phyloP scores from a whole-genome alignment of 495 filamentous ascomycete species.

The Penicillium roqueforti region DNA sequence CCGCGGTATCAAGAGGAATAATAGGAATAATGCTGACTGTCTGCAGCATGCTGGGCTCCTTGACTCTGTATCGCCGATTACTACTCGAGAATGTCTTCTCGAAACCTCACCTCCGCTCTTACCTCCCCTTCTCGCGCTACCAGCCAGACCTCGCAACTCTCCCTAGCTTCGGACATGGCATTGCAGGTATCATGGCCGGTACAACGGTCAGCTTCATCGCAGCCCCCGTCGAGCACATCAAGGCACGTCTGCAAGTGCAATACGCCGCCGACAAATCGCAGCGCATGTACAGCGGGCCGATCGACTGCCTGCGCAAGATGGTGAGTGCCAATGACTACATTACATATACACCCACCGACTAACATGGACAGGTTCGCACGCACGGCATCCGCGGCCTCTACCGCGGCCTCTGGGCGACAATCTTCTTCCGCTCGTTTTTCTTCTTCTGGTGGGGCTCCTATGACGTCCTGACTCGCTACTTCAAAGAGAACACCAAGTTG shows the following conservation, averaged over 20 bases:
- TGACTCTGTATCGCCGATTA: conserved; percentile 81
- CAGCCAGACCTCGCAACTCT: conserved; percentile 45
- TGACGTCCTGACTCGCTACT: conserved; percentile 67
- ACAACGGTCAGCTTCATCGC: conserved; percentile 88
- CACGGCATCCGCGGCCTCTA: conserved; percentile 80
- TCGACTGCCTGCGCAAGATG: conserved; percentile 75
- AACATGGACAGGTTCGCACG: conserved; percentile 32
- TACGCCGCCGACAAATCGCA: conserved; percentile 71
- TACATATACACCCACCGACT: background rate
- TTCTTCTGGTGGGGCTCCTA: conserved; percentile 98
- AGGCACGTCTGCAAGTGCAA: conserved; percentile 89
- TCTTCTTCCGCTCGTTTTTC: conserved; percentile 89
- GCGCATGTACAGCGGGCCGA: conserved; percentile 76
- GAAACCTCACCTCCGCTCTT: conserved; percentile 41
- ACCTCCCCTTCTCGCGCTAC: conserved; percentile 31
- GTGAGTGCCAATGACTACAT: conserved; percentile 30
- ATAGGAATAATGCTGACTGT: background rate
- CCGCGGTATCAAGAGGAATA: background rate
- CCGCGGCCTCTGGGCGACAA: conserved; percentile 77
- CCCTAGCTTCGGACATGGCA: conserved; percentile 74
- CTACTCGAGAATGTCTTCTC: conserved; percentile 77
- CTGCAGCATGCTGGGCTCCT: conserved; percentile 77
- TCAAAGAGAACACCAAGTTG: conserved; percentile 63
- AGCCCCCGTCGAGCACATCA: conserved; percentile 92
- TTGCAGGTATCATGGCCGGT: conserved; percentile 84